Evolutionary conservation across 306 rosid species (phyloP), one percentile per base, ranked within the genome.

Genomic region (Benincasa hispida): DNA sequence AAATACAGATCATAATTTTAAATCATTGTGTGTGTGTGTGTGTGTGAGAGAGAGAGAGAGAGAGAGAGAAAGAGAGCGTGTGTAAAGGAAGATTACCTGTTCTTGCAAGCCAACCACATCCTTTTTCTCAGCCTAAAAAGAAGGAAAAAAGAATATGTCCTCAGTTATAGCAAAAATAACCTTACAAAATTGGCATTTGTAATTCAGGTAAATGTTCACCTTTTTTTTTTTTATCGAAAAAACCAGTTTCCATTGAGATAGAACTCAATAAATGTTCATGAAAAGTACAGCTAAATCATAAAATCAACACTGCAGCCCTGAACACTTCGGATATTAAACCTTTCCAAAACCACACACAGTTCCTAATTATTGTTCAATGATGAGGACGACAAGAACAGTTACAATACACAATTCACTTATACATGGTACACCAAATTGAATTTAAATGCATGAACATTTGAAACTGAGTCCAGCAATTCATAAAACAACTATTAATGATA

Each of bases 121-220:
- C 83, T 74, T 93, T 70, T 93, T 93, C 63, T 93, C 98, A 30
- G 93, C 96, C 97, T 93, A 93, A 53, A 79, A 50, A 74, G 79
- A 56, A 50, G 76, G 18, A 59, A 79, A 75, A 77, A 68, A 59
- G 37, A 76, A 75, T 82, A 72, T 83, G 82, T 8, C 21, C 18
- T 25, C 39, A n/a, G 56, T 53, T 32, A 24, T 25, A 45, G 45
- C 12, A 24, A 69, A 69, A 42, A 69, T 37, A 66, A 37, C 30
- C 32, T 37, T 21, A 37, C 51, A 37, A 66, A 10, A 37, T 19
- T 17, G 68, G 22, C 18, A 17, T 30, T 8, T 6, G 24, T 30
- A 61, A 18, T 42, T 61, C 69, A 61, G 18, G 6, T 48, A 48
- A 48, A 48, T 48, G 54, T 48, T 5, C 53, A 47, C 53, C 5